Evolutionary conservation across 2,329 filamentous ascomycete genomes (phyloP).

Genomic region (Venturia nashicola): DNA sequence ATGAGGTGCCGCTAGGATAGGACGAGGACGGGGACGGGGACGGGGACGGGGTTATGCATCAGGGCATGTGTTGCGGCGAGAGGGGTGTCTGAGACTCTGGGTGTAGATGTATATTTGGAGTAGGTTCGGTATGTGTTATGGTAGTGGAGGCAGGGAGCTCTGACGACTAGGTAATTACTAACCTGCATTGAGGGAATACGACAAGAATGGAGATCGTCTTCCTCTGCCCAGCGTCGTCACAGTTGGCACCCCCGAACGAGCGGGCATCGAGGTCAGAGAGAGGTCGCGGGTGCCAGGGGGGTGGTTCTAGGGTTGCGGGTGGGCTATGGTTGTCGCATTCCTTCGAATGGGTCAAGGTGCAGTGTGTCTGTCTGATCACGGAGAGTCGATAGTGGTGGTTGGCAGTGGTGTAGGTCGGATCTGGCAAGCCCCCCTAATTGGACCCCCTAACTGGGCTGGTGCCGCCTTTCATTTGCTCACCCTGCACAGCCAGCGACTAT

Average conservation of each 20-base stretch:
- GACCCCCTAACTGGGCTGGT: not conserved
- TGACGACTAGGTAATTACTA: not conserved
- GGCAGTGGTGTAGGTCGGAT: not conserved
- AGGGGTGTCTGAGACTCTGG: not conserved
- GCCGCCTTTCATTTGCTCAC: not conserved
- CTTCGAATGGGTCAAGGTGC: not conserved
- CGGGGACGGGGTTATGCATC: not conserved
- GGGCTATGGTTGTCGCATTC: not conserved
- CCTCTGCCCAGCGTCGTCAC: not conserved
- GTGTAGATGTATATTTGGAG: not conserved
- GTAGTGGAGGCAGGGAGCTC: not conserved
- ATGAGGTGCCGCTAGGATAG: not conserved
- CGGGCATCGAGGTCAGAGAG: not conserved
- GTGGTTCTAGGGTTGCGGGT: not conserved
- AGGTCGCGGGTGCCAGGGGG: not conserved
- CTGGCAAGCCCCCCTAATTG: no score
- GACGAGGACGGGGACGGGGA: not conserved
- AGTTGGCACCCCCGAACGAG: not conserved
- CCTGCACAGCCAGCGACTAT: not conserved
- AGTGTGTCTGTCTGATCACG: not conserved
- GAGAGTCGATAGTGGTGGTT: not conserved
- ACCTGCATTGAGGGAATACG: constrained; percentile 1
- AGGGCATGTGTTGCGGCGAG: not conserved
- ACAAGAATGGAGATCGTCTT: not conserved
- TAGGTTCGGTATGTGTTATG: not conserved